Evolutionary conservation across 169 alveolate genomes (phyloP), one percentile per base, ranked within the genome.

Genomic region (Eimeria falciformis): DNA sequence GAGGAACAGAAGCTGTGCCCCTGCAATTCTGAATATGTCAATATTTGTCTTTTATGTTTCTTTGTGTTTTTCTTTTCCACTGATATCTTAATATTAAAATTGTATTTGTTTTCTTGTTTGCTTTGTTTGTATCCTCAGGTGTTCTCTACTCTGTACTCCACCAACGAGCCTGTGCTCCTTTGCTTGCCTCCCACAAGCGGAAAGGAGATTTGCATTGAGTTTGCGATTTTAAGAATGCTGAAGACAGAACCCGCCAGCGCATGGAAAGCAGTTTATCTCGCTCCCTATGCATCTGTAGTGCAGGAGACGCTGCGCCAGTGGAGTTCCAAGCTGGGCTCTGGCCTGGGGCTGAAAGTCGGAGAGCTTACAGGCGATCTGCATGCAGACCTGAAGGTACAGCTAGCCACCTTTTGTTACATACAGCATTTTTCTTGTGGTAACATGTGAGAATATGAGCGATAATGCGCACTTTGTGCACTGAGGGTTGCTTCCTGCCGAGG

Each of bases 161-260:
- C 97, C 46, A 97, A 97, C 93, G 99, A 97, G 94, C 97, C 97
- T 92, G 94, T 97, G 18, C 95, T 98, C 79, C 91, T 97, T 23
- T 98, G 99, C 40, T 98, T 99, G 43, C 99, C 99, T 1, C 97
- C 98, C 37, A 97, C 98, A 75, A 91, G 97, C 23, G 98, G 99
- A 21, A 97, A 96, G 77, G 94, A 96, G 46, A 94, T 95, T 23
- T 95, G 96, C 90, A 98, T 98, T 17, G 98, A 96, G 94, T 95
- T 98, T 45, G 98, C 99, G 5, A 96, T 97, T 18, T 94, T 98
- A 37, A 90, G 98, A 78, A 95, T 97, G 96, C 92, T 97, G 58
- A 84, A 90, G 92, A 55, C 81, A 91, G 95, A 87, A 86, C 94
- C 90, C 3, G 58, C 94, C 2, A 75, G 88, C 23, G 69, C 91